Evolutionary conservation across 2,329 filamentous ascomycete genomes (phyloP).

Genomic region (Microcyclospora tardicrescens): DNA sequence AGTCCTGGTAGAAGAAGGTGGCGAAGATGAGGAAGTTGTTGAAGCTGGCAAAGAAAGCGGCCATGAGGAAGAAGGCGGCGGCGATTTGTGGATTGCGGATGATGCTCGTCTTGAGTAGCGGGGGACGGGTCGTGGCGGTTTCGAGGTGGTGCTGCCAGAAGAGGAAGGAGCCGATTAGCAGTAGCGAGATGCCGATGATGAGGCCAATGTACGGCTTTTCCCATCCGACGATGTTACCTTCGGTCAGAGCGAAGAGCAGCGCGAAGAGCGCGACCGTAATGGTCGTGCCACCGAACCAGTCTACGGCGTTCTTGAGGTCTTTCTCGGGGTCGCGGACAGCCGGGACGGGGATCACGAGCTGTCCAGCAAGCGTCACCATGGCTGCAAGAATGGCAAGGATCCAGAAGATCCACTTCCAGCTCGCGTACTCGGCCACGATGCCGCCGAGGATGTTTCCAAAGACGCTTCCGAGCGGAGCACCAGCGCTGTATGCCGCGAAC

Average conservation of each 20-base stretch:
- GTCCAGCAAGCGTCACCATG: conserved; percentile 42
- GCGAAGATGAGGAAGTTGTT: conserved; percentile 55
- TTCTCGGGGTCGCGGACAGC: conserved; percentile 13
- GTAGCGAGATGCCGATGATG: conserved; percentile 45
- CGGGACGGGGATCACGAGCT: conserved; percentile 47
- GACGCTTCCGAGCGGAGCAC: conserved; percentile 50
- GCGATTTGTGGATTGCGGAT: conserved; percentile 49
- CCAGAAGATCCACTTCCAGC: conserved; percentile 57
- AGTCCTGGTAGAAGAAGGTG: conserved; percentile 58
- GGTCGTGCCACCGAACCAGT: conserved; percentile 53
- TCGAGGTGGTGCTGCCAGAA: conserved; percentile 51
- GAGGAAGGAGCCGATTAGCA: conserved; percentile 45
- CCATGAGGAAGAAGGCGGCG: conserved; percentile 52
- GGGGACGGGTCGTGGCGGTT: conserved; percentile 34
- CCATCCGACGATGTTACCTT: conserved; percentile 60
- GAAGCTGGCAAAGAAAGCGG: conserved; percentile 53
- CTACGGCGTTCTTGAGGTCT: conserved; percentile 37
- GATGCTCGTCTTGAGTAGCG: conserved; percentile 54
- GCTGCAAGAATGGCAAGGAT: conserved; percentile 48
- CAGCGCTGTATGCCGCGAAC: conserved; percentile 51
- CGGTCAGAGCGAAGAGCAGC: conserved; percentile 53
- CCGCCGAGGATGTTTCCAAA: conserved; percentile 54
- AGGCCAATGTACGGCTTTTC: conserved; percentile 47
- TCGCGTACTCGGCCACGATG: conserved; percentile 48
- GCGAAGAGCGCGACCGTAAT: conserved; percentile 50